Evolutionary conservation across 345 rosid species (phyloP).

Genomic region (Populus davidiana): DNA sequence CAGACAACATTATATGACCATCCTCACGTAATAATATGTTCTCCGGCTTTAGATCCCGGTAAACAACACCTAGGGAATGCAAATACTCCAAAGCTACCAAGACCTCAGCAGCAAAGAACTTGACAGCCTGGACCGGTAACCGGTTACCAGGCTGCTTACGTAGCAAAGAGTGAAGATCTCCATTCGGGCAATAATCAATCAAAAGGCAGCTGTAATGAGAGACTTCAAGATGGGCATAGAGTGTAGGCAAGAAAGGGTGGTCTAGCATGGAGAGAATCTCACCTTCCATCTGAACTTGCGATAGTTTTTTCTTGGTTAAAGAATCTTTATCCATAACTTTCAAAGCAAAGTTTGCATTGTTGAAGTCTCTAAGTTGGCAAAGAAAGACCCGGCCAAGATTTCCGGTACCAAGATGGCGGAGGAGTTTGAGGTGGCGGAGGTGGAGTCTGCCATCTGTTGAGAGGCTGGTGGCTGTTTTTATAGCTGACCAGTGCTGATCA

Average conservation of each 20-base stretch:
- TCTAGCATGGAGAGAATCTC: slow-evolving; percentile 77
- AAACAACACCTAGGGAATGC: slow-evolving; percentile 89
- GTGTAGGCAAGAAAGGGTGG: slow-evolving; percentile 87
- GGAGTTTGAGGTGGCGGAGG: slow-evolving; percentile 70
- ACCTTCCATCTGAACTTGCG: slow-evolving; percentile 81
- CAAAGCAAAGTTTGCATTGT: slow-evolving; percentile 52
- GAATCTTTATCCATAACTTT: slow-evolving; percentile 86
- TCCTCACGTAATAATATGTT: slow-evolving; percentile 83
- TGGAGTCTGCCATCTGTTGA: slow-evolving; percentile 23
- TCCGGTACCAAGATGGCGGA: slow-evolving; percentile 77
- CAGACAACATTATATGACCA: slow-evolving; percentile 99
- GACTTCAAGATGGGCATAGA: slow-evolving; percentile 85
- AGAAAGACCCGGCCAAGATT: slow-evolving; percentile 89
- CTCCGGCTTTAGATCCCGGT: slow-evolving; percentile 95
- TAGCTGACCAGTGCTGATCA: background rate
- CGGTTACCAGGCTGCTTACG: slow-evolving; percentile 59
- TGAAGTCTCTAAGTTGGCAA: slow-evolving; percentile 45
- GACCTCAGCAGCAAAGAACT: slow-evolving; percentile 93
- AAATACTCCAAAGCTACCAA: slow-evolving; percentile 89
- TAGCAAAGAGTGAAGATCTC: slow-evolving; percentile 79
- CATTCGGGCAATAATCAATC: slow-evolving; percentile 95
- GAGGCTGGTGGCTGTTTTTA: background rate
- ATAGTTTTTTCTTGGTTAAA: slow-evolving; percentile 67
- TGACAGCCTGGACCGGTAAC: slow-evolving; percentile 68
- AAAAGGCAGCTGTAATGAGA: slow-evolving; percentile 84